These are phyloP conservation scores for Cenchrus americanus DNA, from an alignment of 176 grass and related monocot species.

Conservation along the genomic window DNA sequence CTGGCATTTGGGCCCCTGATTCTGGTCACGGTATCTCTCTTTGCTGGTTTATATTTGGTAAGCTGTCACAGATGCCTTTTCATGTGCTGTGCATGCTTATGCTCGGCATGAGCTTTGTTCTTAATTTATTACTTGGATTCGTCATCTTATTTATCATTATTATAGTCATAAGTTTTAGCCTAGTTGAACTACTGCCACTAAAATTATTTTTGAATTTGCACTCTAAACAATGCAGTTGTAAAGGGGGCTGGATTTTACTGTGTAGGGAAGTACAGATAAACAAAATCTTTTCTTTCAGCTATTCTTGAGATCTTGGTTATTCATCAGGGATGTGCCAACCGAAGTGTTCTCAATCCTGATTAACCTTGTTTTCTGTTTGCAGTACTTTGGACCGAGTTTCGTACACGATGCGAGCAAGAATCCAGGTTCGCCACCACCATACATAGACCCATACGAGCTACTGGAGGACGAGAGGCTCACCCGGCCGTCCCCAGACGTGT, in stretches of 20 bases:
- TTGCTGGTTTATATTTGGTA: constrained; percentile 83
- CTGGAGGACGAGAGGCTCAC: constrained; percentile 87
- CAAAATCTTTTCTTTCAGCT: not conserved
- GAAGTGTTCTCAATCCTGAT: not conserved
- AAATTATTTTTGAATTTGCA: not conserved
- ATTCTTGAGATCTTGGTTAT: not conserved
- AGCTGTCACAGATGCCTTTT: constrained; percentile 23
- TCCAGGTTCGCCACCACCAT: constrained; percentile 47
- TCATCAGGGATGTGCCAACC: not conserved
- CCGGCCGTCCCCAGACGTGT: constrained; percentile 48
- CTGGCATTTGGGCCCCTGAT: constrained; percentile 87
- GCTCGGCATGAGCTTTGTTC: not conserved
- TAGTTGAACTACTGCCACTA: not conserved
- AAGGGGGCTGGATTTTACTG: not conserved
- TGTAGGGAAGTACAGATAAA: not conserved
- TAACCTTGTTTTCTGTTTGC: constrained; percentile 35
- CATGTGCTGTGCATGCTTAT: not conserved
- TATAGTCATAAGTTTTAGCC: not conserved
- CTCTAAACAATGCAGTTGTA: not conserved
- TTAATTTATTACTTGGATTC: not conserved
- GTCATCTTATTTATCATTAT: not conserved
- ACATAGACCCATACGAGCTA: constrained; percentile 86
- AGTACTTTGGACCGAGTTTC: constrained; percentile 83
- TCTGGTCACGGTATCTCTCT: constrained; percentile 63
- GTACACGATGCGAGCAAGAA: constrained; percentile 74